Base-by-base conservation (phyloP, 2,329 filamentous ascomycete genomes). In the Fusarium sp. region DNA sequence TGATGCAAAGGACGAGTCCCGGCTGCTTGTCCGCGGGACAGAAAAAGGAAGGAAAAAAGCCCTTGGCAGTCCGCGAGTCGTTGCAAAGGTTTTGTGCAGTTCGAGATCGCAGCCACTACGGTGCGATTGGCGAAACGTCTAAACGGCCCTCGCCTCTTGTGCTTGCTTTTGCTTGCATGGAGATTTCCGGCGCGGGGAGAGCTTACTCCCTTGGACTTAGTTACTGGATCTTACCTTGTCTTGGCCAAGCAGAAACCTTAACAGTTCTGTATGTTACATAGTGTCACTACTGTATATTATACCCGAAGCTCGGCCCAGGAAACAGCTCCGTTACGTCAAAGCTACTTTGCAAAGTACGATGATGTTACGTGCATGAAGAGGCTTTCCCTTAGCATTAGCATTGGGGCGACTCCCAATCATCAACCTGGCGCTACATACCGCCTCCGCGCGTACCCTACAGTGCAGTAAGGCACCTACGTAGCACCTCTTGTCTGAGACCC, bases 321-420 rank as follows among this genome's bases (percentile, higher is more conserved):
- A 11, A 10, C 52, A 31, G 19, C 26, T 15, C 15, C 22, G 14
- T 26, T 28, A 28, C 55, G 55, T 57, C 28, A 21, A 57, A 15
- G 14, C 17, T 57, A 54, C 55, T 24, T 39, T 17, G 15, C 13
- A 42, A 24, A 15, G 11, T 51, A 47, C 47, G 21, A 24, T 51
- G 42, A 43, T 51, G 51, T 34, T 36, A 31, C 43, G 36, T 61
- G 61, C 61, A 69, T 62, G 24, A 42, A 7, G 44, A 44, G 66
- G 61, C 61, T 69, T 56, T 40, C 42, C 10, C 3, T 24, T 63
- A 63, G 60, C 10, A 5, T 24, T 63, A 63, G 60, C n/a, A 63
- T 57, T 38, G n/a, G 6, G 22, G 26, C 21, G 21, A 39, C 53
- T 60, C 44, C 62, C 62, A 65, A 65, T 65, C 62, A 65, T 43